Evolutionary conservation across 768 basidiomycete genomes (phyloP).

Genomic region (Tricholoma matsutake): DNA sequence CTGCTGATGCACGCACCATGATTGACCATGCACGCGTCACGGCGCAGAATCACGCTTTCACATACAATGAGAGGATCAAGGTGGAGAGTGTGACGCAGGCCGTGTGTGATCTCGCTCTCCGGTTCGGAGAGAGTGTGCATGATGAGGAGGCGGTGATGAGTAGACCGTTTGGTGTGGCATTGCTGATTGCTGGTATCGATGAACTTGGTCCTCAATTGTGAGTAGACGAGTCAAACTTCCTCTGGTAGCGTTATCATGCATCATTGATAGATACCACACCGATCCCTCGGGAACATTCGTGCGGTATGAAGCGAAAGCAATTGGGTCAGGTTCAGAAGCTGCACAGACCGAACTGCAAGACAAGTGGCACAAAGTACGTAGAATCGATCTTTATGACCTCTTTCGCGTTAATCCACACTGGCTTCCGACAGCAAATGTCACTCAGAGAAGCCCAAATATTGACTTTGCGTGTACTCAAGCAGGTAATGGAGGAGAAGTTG

Average conservation of each 20-base stretch:
- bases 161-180: conserved; percentile 95
- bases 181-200: conserved; percentile 96
- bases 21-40: conserved; percentile 99
- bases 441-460: conserved; percentile 84
- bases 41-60: conserved; percentile 92
- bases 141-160: conserved; percentile 99
- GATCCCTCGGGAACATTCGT: conserved; percentile 98
- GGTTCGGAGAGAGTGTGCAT: conserved; percentile 98
- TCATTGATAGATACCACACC: conserved; percentile 76
- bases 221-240: conserved; percentile 25
- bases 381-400: conserved; percentile 9
- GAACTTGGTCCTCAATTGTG: conserved; percentile 95
- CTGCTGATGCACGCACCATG: conserved; percentile 98
- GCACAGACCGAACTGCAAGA: conserved; percentile 97
- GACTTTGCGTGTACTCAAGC: conserved; percentile 88
- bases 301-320: conserved; percentile 96
- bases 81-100: conserved; percentile 98
- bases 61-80: conserved; percentile 94
- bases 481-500: conserved; percentile 99
- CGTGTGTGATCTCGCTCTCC: conserved; percentile 92
- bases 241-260: neutral
- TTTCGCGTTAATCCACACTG: neutral
- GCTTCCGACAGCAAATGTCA: conserved; percentile 75
- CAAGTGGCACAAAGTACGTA: conserved; percentile 88
- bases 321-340: conserved; percentile 96